These are phyloP conservation scores for Microbotryum lychnidis-dioicae DNA, from an alignment of 1,284 basidiomycete species.

Conservation along the genomic window DNA sequence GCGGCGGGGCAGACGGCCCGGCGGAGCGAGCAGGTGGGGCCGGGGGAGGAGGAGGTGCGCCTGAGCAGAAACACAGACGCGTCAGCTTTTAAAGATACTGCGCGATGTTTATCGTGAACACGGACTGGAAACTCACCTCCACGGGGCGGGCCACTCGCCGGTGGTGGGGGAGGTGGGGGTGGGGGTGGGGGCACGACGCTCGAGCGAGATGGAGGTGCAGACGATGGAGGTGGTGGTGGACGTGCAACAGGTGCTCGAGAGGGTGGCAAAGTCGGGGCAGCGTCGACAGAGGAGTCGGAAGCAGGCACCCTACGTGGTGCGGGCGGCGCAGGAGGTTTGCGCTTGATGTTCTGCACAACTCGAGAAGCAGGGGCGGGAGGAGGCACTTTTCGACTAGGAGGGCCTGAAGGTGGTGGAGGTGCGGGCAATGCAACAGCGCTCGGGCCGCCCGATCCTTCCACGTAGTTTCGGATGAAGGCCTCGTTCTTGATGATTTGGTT, in stretches of 20 bases:
- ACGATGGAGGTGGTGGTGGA: slow-evolving; percentile 2
- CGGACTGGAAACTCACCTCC: not conserved
- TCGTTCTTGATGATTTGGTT: slow-evolving; percentile 30
- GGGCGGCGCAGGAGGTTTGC: slow-evolving; percentile 21
- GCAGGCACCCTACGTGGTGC: not conserved
- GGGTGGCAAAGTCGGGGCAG: no score
- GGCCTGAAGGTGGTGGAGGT: slow-evolving; percentile 6
- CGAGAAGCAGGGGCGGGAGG: slow-evolving; percentile 8
- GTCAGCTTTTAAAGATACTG: not conserved
- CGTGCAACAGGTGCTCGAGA: not conserved
- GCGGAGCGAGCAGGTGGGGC: slow-evolving; percentile 4
- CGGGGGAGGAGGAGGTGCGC: slow-evolving; percentile 2
- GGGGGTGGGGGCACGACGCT: not conserved
- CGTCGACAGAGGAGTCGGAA: no score
- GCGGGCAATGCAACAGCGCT: slow-evolving; percentile 1
- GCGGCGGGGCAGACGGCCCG: slow-evolving; percentile 5
- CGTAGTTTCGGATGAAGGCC: slow-evolving; percentile 30
- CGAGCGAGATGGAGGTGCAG: not conserved
- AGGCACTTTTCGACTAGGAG: slow-evolving; percentile 10
- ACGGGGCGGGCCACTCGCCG: not conserved
- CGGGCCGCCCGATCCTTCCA: slow-evolving; percentile 29
- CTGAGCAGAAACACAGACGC: not conserved
- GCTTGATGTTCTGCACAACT: slow-evolving; percentile 10
- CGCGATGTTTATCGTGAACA: not conserved
- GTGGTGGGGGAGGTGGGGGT: not conserved